phyloP scores from a whole-genome alignment of 768 basidiomycete genomes.

The Psilocybe azurescens region DNA sequence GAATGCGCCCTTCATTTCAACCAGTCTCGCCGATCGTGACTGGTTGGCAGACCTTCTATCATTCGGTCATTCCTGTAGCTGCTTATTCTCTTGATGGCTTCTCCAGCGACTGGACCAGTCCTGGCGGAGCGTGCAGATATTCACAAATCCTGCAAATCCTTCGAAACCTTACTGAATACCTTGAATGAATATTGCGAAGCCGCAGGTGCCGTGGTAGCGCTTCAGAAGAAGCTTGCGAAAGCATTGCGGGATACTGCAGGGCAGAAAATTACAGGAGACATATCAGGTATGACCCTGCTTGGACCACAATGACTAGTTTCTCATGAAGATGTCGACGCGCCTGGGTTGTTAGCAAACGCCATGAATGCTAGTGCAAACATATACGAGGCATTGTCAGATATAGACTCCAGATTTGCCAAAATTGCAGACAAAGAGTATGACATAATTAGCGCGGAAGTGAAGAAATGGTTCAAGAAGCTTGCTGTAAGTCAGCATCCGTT shows the following conservation, averaged over 20 bases:
- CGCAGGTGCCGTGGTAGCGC: conserved; percentile 57
- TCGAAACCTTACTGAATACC: conserved; percentile 68
- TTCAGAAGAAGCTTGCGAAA: conserved; percentile 80
- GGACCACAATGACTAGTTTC: neutral
- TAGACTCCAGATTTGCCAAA: conserved; percentile 78
- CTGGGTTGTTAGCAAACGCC: conserved; percentile 59
- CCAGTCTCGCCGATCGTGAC: conserved; percentile 10
- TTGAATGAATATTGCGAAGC: conserved; percentile 82
- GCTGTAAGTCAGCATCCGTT: conserved; percentile 51
- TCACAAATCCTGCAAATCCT: conserved; percentile 81
- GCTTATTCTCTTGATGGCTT: conserved; percentile 3
- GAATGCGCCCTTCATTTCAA: conserved; percentile 7
- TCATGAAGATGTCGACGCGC: conserved; percentile 17
- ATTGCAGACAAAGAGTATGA: conserved; percentile 77
- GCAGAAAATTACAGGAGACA: conserved; percentile 62
- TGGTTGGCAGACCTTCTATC: neutral
- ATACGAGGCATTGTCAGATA: conserved; percentile 72
- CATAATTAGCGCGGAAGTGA: conserved; percentile 65
- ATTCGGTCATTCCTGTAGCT: neutral
- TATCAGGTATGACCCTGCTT: conserved; percentile 58
- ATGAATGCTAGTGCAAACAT: conserved; percentile 65
- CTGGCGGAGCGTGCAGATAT: conserved; percentile 72
- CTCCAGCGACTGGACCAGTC: neutral
- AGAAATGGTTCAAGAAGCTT: conserved; percentile 88
- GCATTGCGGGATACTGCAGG: conserved; percentile 69